Conservation (phyloP, 768 basidiomycete genomes). For the Dictyophora rubrovolvata region DNA sequence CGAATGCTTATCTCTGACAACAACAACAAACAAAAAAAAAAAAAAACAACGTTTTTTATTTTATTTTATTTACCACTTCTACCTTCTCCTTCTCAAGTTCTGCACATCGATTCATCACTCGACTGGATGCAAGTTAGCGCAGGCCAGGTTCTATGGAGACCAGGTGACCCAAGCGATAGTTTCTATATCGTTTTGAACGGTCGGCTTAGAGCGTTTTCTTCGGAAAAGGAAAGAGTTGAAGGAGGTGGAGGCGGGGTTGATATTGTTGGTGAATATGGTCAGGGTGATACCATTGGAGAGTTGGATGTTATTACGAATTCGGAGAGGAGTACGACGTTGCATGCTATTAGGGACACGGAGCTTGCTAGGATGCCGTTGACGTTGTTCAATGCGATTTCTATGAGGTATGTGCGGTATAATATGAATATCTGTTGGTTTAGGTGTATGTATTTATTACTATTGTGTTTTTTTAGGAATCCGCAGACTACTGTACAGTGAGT, state of each 20-base stretch:
- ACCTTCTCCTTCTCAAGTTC: slow-evolving; percentile 37
- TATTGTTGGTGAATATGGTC: slow-evolving; percentile 89
- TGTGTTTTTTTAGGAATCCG: slow-evolving; percentile 63
- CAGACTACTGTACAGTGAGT: slow-evolving; percentile 75
- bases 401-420: slow-evolving; percentile 37
- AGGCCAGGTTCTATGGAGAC: slow-evolving; percentile 90
- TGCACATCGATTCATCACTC: slow-evolving; percentile 92
- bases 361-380: slow-evolving; percentile 95
- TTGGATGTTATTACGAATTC: slow-evolving; percentile 94
- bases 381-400: slow-evolving; percentile 93
- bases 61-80: slow-evolving; percentile 9
- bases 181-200: slow-evolving; percentile 99
- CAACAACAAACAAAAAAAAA: too few relatives aligned
- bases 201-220: slow-evolving; percentile 70
- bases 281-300: slow-evolving; percentile 95
- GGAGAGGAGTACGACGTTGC: slow-evolving; percentile 78
- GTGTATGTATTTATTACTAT: neutral
- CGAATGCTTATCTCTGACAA: neutral
- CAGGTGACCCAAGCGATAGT: slow-evolving; percentile 83
- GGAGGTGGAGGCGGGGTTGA: slow-evolving; percentile 64
- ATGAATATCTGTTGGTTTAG: neutral
- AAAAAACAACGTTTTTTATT: neutral
- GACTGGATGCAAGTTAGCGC: slow-evolving; percentile 99
- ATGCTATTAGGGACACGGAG: slow-evolving; percentile 97
- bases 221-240: slow-evolving; percentile 33